These are phyloP conservation scores for Chlorella variabilis DNA, from an alignment of 163 green algal species.

Conservation along the genomic window DNA sequence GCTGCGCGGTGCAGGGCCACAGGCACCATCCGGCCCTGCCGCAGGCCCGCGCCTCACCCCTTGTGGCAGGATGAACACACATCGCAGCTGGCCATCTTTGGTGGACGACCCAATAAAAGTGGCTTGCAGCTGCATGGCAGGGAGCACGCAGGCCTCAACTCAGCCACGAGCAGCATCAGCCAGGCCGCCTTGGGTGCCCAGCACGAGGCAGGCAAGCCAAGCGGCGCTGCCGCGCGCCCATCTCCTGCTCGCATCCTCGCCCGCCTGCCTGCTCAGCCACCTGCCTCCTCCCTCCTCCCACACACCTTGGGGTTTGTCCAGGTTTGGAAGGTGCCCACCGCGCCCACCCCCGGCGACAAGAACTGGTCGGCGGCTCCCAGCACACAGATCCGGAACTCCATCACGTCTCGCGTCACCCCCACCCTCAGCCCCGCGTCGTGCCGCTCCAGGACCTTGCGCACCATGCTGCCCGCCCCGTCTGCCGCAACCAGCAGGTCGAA, in stretches of 20 bases:
- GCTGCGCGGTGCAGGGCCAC: no score
- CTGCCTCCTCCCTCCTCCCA: no score
- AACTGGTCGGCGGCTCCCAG: constrained; percentile 9
- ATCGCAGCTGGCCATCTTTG: constrained; percentile 24
- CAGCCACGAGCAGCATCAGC: neutral
- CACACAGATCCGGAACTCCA: constrained; percentile 23
- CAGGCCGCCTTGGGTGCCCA: neutral
- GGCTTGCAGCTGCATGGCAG: constrained; percentile 27
- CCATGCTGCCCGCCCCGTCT: constrained; percentile 49
- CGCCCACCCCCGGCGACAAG: neutral
- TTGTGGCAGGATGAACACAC: constrained; percentile 31
- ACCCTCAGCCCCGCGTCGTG: constrained; percentile 34
- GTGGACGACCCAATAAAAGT: constrained; percentile 20
- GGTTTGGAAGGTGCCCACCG: constrained; percentile 33
- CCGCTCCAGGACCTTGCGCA: constrained; percentile 41
- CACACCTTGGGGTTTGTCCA: constrained; percentile 32
- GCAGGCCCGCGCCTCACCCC: no score
- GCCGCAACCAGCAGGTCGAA: constrained; percentile 68
- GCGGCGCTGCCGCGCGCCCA: no score
- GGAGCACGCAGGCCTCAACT: neutral
- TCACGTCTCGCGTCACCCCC: neutral
- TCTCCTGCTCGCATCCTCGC: no score
- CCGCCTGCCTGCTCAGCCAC: no score
- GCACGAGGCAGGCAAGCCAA: no score
- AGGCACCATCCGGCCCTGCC: no score